Evolutionary conservation across 768 basidiomycete genomes (phyloP).

Genomic region (Amanita pseudoporphyria): DNA sequence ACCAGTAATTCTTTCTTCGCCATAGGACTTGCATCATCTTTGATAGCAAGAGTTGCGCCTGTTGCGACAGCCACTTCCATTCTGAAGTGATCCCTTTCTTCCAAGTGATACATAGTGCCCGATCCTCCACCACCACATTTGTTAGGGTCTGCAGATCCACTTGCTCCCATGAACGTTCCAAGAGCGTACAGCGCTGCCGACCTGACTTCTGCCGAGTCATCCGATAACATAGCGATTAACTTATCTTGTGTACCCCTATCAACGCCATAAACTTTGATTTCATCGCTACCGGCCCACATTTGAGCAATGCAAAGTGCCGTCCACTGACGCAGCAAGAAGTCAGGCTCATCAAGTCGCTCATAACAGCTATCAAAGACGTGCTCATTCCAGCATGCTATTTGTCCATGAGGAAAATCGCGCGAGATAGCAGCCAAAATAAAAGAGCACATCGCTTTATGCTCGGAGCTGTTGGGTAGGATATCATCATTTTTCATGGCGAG

Average conservation of each 20-base stretch:
- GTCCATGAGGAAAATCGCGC: conserved; percentile 83
- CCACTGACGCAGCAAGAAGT: conserved; percentile 94
- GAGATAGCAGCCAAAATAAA: conserved; percentile 89
- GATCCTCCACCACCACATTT: conserved; percentile 78
- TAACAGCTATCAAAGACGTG: conserved; percentile 84
- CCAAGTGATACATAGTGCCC: conserved; percentile 68
- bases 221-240: conserved; percentile 66
- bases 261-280: conserved; percentile 79
- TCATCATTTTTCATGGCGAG: conserved; percentile 60
- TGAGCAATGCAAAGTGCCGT: conserved; percentile 86
- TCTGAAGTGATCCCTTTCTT: conserved; percentile 72
- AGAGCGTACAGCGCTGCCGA: conserved; percentile 87
- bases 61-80: conserved; percentile 92
- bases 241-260: conserved; percentile 74
- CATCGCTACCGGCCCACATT: conserved; percentile 91
- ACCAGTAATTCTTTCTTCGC: conserved; percentile 91
- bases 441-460: conserved; percentile 97
- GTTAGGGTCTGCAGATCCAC: conserved; percentile 56
- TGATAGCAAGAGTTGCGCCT: conserved; percentile 77
- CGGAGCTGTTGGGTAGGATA: conserved; percentile 83
- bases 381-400: conserved; percentile 75
- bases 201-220: conserved; percentile 89
- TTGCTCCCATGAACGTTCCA: conserved; percentile 88
- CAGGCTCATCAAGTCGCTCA: conserved; percentile 75
- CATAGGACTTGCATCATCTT: conserved; percentile 94